Evolutionary conservation across 2,329 filamentous ascomycete species (phyloP).

Genomic region (Clonostachys chloroleuca): DNA sequence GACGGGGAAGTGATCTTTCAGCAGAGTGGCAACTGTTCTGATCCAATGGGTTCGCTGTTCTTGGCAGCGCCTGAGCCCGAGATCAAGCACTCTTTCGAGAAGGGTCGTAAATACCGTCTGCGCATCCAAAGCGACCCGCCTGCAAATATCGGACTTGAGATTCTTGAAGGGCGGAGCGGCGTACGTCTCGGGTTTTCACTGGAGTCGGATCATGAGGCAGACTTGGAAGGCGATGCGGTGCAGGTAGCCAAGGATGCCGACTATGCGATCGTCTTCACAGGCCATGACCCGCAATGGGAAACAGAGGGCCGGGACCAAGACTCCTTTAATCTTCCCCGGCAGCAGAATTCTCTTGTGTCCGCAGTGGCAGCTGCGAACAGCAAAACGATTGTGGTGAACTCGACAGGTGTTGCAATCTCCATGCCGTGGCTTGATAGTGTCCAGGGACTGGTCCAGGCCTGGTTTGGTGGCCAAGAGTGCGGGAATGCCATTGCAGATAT

Average conservation of each 20-base stretch:
- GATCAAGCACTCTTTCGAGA: slow-evolving; percentile 13
- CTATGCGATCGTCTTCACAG: slow-evolving; percentile 50
- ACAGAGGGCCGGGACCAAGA: slow-evolving; percentile 63
- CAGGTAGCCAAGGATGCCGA: slow-evolving; percentile 52
- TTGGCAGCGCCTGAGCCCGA: slow-evolving; percentile 14
- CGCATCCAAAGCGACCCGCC: slow-evolving; percentile 18
- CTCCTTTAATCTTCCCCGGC: slow-evolving; percentile 60
- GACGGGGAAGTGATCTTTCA: slow-evolving; percentile 17
- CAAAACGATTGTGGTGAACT: slow-evolving; percentile 57
- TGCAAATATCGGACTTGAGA: slow-evolving; percentile 15
- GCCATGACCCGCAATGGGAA: slow-evolving; percentile 45
- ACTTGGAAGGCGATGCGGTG: slow-evolving; percentile 40
- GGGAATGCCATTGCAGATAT: slow-evolving; percentile 65
- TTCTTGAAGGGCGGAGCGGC: slow-evolving; percentile 18
- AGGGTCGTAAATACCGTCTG: slow-evolving; percentile 15
- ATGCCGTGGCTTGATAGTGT: slow-evolving; percentile 51
- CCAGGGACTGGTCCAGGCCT: slow-evolving; percentile 57
- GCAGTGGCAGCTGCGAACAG: slow-evolving; percentile 51
- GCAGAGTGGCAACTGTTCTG: slow-evolving; percentile 14
- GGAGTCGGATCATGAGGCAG: slow-evolving; percentile 19
- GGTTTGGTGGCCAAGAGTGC: slow-evolving; percentile 66
- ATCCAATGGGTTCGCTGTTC: slow-evolving; percentile 21
- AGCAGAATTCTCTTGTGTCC: slow-evolving; percentile 53
- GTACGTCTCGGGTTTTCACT: slow-evolving; percentile 19
- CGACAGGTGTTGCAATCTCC: slow-evolving; percentile 55